These are phyloP conservation scores for Fusarium zealandicum DNA, from an alignment of 2,329 filamentous ascomycete species.

Conservation along the genomic window DNA sequence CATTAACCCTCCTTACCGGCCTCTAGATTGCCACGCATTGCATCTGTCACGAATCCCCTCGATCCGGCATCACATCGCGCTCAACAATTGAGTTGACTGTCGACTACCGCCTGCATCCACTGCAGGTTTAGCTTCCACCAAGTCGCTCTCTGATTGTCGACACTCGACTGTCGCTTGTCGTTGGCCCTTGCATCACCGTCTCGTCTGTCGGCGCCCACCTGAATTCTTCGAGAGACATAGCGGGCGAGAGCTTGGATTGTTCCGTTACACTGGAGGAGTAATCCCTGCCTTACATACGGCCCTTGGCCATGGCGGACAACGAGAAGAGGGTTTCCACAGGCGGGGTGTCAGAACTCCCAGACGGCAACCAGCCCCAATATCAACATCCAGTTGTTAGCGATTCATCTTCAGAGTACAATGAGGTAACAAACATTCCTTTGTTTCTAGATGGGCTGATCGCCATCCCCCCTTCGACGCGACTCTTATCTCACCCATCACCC, in stretches of 20 bases:
- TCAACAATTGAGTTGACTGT: neutral
- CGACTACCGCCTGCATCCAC: neutral
- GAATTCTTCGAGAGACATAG: constrained; percentile 8
- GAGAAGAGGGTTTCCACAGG: constrained; percentile 39
- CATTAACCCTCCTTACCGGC: neutral
- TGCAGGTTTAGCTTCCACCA: neutral
- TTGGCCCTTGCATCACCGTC: neutral
- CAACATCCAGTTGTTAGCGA: constrained; percentile 29
- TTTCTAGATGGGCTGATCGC: neutral
- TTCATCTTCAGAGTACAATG: constrained; percentile 39
- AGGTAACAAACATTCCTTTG: constrained; percentile 28
- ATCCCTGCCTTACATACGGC: constrained; percentile 28
- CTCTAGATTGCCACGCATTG: neutral
- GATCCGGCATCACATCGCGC: neutral
- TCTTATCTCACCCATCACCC: neutral
- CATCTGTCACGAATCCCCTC: neutral
- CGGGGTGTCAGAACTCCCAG: constrained; percentile 30
- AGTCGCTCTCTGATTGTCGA: constrained; percentile 1
- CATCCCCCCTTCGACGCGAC: neutral
- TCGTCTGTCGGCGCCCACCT: neutral
- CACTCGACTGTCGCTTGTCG: neutral
- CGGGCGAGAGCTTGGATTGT: constrained; percentile 14
- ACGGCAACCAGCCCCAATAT: constrained; percentile 25
- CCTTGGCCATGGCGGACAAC: constrained; percentile 44
- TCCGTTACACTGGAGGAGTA: constrained; percentile 33